Evolutionary conservation across 1,284 basidiomycete species (phyloP).

Genomic region (Ceratobasidium sp.): DNA sequence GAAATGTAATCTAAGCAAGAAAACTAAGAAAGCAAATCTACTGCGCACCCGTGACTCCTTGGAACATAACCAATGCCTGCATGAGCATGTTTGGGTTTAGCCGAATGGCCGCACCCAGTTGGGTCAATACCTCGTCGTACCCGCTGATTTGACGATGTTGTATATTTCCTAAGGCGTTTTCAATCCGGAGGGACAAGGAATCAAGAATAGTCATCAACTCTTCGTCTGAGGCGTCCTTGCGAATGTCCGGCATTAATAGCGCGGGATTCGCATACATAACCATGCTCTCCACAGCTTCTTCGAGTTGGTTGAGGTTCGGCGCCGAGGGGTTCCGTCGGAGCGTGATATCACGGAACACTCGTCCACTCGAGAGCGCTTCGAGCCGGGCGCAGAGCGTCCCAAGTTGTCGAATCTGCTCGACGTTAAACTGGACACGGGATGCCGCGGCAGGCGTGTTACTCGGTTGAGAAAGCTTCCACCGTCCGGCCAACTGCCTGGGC

Average conservation of each 20-base stretch:
- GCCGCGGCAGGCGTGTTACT: constrained; percentile 52
- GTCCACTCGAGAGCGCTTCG: constrained; percentile 81
- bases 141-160: constrained; percentile 61
- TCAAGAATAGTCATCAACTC: constrained; percentile 84
- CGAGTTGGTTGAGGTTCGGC: constrained; percentile 36
- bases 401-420: constrained; percentile 84
- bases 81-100: constrained; percentile 52
- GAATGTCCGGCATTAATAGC: constrained; percentile 78
- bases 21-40: constrained; percentile 21
- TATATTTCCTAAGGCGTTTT: constrained; percentile 82
- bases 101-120: constrained; percentile 56
- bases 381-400: constrained; percentile 84
- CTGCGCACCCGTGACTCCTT: constrained; percentile 32
- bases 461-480: constrained; percentile 74
- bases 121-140: constrained; percentile 58
- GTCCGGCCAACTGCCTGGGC: constrained; percentile 80
- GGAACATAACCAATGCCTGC: constrained; percentile 54
- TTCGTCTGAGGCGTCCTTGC: constrained; percentile 79
- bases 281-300: constrained; percentile 49
- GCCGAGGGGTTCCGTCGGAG: constrained; percentile 51
- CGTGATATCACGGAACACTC: constrained; percentile 68
- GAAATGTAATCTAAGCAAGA: constrained; percentile 31
- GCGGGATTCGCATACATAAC: constrained; percentile 73
- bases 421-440: constrained; percentile 76
- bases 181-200: constrained; percentile 80